A percentile compares a stretch with the other conserved stretches of the same genome.
phyloP scores from a whole-genome alignment of 164 flowering plant species.

The grape (Vitis vinifera) region DNA sequence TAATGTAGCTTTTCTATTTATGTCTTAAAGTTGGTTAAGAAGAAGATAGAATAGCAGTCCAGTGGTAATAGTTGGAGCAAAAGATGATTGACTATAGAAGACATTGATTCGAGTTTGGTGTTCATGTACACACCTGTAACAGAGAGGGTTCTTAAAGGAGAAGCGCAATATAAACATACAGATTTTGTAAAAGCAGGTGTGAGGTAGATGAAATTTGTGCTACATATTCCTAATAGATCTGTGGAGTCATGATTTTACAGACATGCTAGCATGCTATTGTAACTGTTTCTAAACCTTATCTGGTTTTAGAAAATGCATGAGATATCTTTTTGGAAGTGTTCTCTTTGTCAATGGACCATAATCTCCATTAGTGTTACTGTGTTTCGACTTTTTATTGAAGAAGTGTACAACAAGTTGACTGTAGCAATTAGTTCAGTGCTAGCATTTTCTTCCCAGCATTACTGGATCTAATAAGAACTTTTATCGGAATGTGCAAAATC shows the following conservation, averaged over 20 bases:
- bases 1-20: background rate
- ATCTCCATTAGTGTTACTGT: too few species aligned
- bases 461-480: too few species aligned
- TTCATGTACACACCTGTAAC: conserved; percentile 98
- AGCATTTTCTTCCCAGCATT: too few species aligned
- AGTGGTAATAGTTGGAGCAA: conserved; percentile 86
- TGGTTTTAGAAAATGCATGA: too few species aligned
- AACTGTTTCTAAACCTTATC: too few species aligned
- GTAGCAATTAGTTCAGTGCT: too few species aligned
- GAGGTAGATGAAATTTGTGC: conserved; percentile 1
- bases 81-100: conserved; percentile 76
- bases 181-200: conserved; percentile 94
- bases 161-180: conserved; percentile 93
- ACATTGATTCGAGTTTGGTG: conserved; percentile 89
- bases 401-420: too few species aligned
- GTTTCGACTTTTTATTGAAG: too few species aligned
- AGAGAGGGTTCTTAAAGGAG: conserved; percentile 94
- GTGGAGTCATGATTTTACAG: background rate
- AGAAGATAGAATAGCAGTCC: conserved; percentile 94
- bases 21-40: conserved; percentile 77
- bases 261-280: background rate
- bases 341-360: too few species aligned
- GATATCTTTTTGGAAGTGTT: too few species aligned
- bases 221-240: background rate
- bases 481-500: too few species aligned